These are phyloP conservation scores for Cicer bijugum DNA, from an alignment of 306 rosid genomes.

Conservation along the genomic window DNA sequence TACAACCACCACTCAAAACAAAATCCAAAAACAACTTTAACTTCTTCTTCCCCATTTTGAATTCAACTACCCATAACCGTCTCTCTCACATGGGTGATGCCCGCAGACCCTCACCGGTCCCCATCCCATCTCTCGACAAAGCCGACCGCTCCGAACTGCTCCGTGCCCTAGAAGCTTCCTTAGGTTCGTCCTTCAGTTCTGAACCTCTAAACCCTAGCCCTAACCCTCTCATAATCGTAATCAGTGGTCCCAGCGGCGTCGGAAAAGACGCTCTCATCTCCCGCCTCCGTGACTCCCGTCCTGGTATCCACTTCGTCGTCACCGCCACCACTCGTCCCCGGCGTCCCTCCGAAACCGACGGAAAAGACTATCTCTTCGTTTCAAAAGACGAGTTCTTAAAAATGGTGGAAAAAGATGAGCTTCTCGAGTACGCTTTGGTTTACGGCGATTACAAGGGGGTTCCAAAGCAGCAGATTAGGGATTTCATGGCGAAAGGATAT, in stretches of 20 bases:
- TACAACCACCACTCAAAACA: background rate
- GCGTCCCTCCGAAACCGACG: slow-evolving; percentile 72
- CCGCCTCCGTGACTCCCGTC: slow-evolving; percentile 60
- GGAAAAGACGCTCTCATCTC: slow-evolving; percentile 86
- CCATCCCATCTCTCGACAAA: slow-evolving; percentile 56
- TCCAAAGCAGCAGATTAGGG: slow-evolving; percentile 85
- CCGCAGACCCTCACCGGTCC: slow-evolving; percentile 41
- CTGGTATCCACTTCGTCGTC: slow-evolving; percentile 73
- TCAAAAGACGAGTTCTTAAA: slow-evolving; percentile 69
- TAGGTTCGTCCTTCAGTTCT: slow-evolving; percentile 68
- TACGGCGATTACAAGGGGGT: slow-evolving; percentile 94
- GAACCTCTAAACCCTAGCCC: slow-evolving; percentile 65
- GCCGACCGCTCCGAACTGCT: slow-evolving; percentile 69
- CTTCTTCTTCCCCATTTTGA: slow-evolving; percentile 9
- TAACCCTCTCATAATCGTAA: slow-evolving; percentile 69
- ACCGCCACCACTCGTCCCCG: slow-evolving; percentile 76
- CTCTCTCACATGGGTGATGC: slow-evolving; percentile 53
- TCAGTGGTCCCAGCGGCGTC: slow-evolving; percentile 94
- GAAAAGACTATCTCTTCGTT: slow-evolving; percentile 74
- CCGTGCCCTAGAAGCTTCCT: slow-evolving; percentile 76
- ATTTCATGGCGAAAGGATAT: slow-evolving; percentile 69
- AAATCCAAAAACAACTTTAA: background rate
- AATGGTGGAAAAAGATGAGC: slow-evolving; percentile 69
- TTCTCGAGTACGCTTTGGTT: slow-evolving; percentile 82
- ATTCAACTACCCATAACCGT: slow-evolving; percentile 5